A percentile compares a stretch with the other conserved stretches of the same genome.
phyloP scores from a whole-genome alignment of 805 yeast species.

The Metschnikowia reukaufii region DNA sequence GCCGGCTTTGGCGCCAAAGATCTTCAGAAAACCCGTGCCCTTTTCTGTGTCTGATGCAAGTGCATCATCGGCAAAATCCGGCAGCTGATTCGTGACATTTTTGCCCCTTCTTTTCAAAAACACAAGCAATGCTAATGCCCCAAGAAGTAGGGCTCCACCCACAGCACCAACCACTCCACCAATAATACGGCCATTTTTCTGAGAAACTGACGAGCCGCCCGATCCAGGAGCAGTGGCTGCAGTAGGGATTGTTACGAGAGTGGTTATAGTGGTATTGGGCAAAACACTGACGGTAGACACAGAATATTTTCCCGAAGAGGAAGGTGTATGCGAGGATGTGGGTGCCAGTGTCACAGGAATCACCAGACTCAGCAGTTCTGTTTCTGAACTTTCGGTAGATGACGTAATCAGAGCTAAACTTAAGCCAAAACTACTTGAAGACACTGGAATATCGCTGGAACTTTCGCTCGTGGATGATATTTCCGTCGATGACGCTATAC shows the following conservation, averaged over 20 bases:
- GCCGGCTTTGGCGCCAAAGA: slow-evolving; percentile 30
- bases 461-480: background rate
- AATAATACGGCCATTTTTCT: slow-evolving; percentile 31
- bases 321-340: slow-evolving; percentile 12
- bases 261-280: slow-evolving; percentile 41
- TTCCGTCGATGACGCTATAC: slow-evolving; percentile 1
- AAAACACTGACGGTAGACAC: slow-evolving; percentile 22
- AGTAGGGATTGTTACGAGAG: slow-evolving; percentile 40
- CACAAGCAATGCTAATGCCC: slow-evolving; percentile 36
- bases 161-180: slow-evolving; percentile 49
- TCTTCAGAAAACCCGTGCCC: slow-evolving; percentile 27
- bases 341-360: too few relatives aligned
- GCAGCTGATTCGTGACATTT: slow-evolving; percentile 40
- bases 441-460: background rate
- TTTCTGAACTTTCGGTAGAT: slow-evolving; percentile 3
- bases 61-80: slow-evolving; percentile 42
- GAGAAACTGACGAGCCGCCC: slow-evolving; percentile 11
- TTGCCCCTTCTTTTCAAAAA: slow-evolving; percentile 34
- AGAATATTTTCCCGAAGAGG: slow-evolving; percentile 11
- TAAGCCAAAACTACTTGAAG: background rate
- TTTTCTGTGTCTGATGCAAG: slow-evolving; percentile 22
- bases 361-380: background rate
- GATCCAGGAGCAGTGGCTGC: slow-evolving; percentile 20
- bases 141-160: slow-evolving; percentile 46
- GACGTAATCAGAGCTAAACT: slow-evolving; percentile 4